Evolutionary conservation across 2,329 filamentous ascomycete species (phyloP), one percentile per base, ranked within the genome.

Genomic region (Knoxdaviesia proteae): DNA sequence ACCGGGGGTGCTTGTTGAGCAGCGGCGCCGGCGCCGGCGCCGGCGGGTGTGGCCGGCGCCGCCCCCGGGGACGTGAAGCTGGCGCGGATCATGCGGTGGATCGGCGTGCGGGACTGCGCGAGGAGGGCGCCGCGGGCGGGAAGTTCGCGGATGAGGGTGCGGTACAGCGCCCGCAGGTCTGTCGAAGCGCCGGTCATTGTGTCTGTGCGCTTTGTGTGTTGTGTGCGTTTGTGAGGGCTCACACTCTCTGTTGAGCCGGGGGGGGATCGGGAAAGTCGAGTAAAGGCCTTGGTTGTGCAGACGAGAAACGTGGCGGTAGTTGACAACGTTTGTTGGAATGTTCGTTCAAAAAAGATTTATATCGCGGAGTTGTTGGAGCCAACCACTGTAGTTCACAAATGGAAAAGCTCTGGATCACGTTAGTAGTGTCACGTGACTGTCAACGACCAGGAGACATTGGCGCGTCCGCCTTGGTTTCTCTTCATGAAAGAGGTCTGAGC

Each of bases 121-220:
- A 71, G 65, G 52, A 73, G 58, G 3, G 70, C 66, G 20, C 20
- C 20, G 5, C 77, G 78, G 6, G 80, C 72, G 2, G 88, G 88
- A 6, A 94, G 76, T 63, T 94, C 86, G 58, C 88, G 84, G 44
- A 96, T 75, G 54, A 94, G 68, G 37, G 79, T 72, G 53, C 88
- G 83, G 69, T 96, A 96, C 55, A 94, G 69, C 34, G 84, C 75
- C 53, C 84, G 83, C 37, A 82, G 57, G 36, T 65, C 63, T 36
- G 70, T 57, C 47, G 67, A 58, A 7, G 56, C 58, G 2, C 62
- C 53, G 51, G 56, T 45, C 56, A 59, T 60, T 44, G 9, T 51
- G 40, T 11, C 20, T 36, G 40, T 41, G 34, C 40, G 32, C 35
- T 9, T 37, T 7, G 10, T 38, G 34, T 40, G 30, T 38, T n/a